Evolutionary conservation across 2,329 filamentous ascomycete genomes (phyloP), one percentile per base, ranked within the genome.

Genomic region (Fusarium globosum): DNA sequence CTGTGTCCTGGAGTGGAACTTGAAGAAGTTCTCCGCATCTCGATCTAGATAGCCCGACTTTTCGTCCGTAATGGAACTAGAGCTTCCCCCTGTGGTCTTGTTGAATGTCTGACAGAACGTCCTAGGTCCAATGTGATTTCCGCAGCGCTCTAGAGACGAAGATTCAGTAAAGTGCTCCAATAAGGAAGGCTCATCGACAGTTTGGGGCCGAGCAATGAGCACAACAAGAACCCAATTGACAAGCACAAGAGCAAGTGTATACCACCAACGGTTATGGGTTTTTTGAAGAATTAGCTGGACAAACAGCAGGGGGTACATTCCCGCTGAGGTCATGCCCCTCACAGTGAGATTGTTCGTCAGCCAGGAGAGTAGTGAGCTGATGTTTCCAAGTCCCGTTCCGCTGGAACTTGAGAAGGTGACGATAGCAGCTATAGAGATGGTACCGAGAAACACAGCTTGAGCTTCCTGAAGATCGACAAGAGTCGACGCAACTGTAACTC

Each of bases 381-480:
- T 45, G 18, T 72, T 68, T 0, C 33, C 55, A 0, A 63, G 42
- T n/a, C 68, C 69, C 0, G 51, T 20, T 4, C 46, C 26, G 0
- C 20, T 26, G 0, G 30, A 49, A 2, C 49, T 2, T 6, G 21
- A 55, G 39, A 68, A 68, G 0, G 57, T 42, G 18, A 39, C 14
- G 3, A 55, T 67, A 2, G 57, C 8, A 3, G 62, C 35, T 9
- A 36, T 33, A 0, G 67, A 59, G 0, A 68, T 48, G 0, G 59
- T 59, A 4, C 46, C 57, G 3, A 46, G 53, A 1, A 71, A 71
- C 0, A 61, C 35, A 6, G 58, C 58, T 43, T 72, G 69, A 23
- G 67, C 67, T 48, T 72, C 52, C 0, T 72, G 69, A 1, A 72
- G 69, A 6, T 70, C 46, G 16, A 61, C 14, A 0, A 72, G 38